These are phyloP conservation scores for Pelargonium australe DNA, from an alignment of 441 rosid genomes.

Conservation along the genomic window DNA sequence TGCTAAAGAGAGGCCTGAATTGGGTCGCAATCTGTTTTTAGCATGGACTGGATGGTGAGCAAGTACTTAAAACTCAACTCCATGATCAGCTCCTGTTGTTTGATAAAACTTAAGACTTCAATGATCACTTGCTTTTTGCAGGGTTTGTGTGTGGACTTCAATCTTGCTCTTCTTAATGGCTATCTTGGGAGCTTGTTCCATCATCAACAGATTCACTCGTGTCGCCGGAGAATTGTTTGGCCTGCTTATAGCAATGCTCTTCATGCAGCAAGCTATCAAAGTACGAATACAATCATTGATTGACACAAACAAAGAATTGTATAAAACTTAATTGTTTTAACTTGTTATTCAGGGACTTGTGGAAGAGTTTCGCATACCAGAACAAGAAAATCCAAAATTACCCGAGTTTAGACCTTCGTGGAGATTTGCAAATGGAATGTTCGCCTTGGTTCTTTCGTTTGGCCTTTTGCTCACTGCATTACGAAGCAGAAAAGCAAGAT, in stretches of 20 bases:
- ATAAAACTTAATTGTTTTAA: slow-evolving; percentile 3
- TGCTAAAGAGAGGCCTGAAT: slow-evolving; percentile 32
- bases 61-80: slow-evolving; percentile 13
- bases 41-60: slow-evolving; percentile 63
- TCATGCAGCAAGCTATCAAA: slow-evolving; percentile 76
- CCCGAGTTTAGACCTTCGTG: slow-evolving; percentile 49
- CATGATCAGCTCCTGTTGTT: neutral
- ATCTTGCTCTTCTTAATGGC: slow-evolving; percentile 60
- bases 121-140: slow-evolving; percentile 22
- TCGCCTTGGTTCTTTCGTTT: slow-evolving; percentile 64
- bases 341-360: slow-evolving; percentile 44
- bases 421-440: slow-evolving; percentile 81
- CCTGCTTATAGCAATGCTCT: slow-evolving; percentile 73
- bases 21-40: slow-evolving; percentile 55
- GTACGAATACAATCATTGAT: slow-evolving; percentile 27
- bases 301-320: no score
- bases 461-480: slow-evolving; percentile 62
- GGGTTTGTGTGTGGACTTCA: slow-evolving; percentile 79
- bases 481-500: slow-evolving; percentile 69
- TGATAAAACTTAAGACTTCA: slow-evolving; percentile 22
- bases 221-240: slow-evolving; percentile 83
- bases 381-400: slow-evolving; percentile 52
- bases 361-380: slow-evolving; percentile 63
- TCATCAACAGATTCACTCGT: slow-evolving; percentile 72
- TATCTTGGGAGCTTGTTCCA: slow-evolving; percentile 65